Conservation (phyloP, 2,329 filamentous ascomycete genomes). For the Paracorniculantispora psalliotae region DNA sequence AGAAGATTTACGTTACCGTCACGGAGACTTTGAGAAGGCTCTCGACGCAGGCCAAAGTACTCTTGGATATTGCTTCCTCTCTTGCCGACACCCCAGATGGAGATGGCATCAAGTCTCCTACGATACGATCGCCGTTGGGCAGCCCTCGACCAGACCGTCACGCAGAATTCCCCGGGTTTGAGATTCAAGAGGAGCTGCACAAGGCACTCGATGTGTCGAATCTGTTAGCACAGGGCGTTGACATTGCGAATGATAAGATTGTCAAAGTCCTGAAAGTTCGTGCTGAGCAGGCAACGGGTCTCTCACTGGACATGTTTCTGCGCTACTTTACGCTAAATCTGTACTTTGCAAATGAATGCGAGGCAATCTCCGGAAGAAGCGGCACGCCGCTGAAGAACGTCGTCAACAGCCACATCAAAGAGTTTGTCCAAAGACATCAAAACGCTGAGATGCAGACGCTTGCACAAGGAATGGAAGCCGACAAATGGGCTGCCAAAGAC, state of each 20-base stretch:
- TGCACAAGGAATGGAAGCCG: constrained; percentile 71
- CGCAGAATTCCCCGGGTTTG: constrained; percentile 29
- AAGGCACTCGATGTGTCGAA: constrained; percentile 72
- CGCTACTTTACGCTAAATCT: constrained; percentile 79
- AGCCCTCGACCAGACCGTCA: constrained; percentile 41
- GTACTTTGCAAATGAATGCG: constrained; percentile 80
- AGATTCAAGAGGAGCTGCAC: constrained; percentile 70
- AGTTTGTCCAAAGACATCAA: constrained; percentile 68
- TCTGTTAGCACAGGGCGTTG: constrained; percentile 72
- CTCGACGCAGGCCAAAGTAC: constrained; percentile 85
- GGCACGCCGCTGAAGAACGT: constrained; percentile 71
- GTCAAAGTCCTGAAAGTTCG: constrained; percentile 72
- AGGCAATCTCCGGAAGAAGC: constrained; percentile 74
- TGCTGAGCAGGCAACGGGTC: constrained; percentile 63
- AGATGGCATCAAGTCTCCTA: constrained; percentile 43
- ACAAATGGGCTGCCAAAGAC: constrained; percentile 75
- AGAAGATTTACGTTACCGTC: constrained; percentile 79
- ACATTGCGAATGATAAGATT: constrained; percentile 72
- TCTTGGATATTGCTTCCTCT: constrained; percentile 88
- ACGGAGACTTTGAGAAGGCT: constrained; percentile 81
- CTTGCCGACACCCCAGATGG: constrained; percentile 42
- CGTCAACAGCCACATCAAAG: constrained; percentile 76
- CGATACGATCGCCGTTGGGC: constrained; percentile 46
- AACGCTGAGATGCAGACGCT: constrained; percentile 70
- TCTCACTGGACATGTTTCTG: constrained; percentile 66